Percentiles rank a stretch among this genome's conserved stretches.
These are phyloP conservation scores for Eucalyptus grandis DNA, from an alignment of 345 rosid genomes.

Conservation along the genomic window DNA sequence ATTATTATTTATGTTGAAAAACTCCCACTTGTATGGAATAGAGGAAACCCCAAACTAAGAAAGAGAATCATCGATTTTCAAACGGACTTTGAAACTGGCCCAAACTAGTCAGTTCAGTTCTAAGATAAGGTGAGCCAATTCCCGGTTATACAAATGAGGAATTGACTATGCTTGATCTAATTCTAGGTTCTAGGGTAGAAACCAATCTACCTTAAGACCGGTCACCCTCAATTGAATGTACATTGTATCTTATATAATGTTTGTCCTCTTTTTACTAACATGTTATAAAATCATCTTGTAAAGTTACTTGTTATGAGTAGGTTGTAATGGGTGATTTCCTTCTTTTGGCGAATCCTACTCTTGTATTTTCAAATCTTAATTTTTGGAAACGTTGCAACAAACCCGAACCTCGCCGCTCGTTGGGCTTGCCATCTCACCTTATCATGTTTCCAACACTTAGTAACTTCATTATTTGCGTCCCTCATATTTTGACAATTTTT, in stretches of 20 bases:
- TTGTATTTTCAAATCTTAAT: background rate
- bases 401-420: rapidly evolving
- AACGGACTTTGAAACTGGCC: rapidly evolving
- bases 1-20: background rate
- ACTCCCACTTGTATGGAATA: background rate
- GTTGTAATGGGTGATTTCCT: background rate
- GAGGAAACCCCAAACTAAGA: background rate
- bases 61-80: rapidly evolving
- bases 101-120: rapidly evolving
- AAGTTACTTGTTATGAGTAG: background rate
- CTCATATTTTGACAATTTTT: background rate
- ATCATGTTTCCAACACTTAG: background rate
- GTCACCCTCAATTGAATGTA: background rate
- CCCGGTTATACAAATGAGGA: no score
- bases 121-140: background rate
- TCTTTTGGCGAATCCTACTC: background rate
- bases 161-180: no score
- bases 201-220: background rate
- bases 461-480: background rate
- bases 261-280: background rate
- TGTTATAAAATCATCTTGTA: background rate
- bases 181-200: background rate
- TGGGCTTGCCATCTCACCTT: background rate
- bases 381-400: background rate
- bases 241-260: background rate